phyloP scores from a whole-genome alignment of 768 basidiomycete species.

The Russula sp. region DNA sequence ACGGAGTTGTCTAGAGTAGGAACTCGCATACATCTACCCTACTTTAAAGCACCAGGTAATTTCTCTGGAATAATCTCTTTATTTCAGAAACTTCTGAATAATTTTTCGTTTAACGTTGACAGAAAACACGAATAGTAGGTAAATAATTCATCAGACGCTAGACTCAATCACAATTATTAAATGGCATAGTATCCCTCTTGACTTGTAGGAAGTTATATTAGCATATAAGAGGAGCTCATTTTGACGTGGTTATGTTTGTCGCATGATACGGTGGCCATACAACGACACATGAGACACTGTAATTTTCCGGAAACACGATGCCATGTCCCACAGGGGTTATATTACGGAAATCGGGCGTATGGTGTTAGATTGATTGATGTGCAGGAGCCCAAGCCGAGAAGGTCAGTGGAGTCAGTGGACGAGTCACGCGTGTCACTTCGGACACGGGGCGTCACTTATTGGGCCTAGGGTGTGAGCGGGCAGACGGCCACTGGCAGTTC shows the following conservation, averaged over 20 bases:
- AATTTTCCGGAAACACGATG: neutral
- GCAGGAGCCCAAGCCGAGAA: neutral
- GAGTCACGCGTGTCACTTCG: neutral
- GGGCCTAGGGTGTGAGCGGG: neutral
- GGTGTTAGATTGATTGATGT: neutral
- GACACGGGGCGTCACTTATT: neutral
- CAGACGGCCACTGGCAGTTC: neutral
- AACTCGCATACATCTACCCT: constrained; percentile 1
- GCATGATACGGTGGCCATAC: neutral
- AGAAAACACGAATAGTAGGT: neutral
- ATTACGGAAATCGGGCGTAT: neutral
- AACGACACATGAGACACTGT: neutral
- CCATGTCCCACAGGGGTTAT: neutral
- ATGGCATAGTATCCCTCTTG: neutral
- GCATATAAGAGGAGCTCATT: neutral
- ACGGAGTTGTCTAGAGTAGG: constrained; percentile 9
- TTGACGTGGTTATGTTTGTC: too few species aligned
- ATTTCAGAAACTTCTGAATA: neutral
- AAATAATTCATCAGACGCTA: neutral
- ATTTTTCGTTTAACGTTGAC: neutral
- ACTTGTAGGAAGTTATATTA: neutral
- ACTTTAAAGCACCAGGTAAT: too few species aligned
- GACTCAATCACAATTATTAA: neutral
- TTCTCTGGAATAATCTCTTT: neutral
- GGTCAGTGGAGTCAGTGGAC: neutral